phyloP scores from a whole-genome alignment of 1,284 basidiomycete species.

The Rhizoctonia solani region DNA sequence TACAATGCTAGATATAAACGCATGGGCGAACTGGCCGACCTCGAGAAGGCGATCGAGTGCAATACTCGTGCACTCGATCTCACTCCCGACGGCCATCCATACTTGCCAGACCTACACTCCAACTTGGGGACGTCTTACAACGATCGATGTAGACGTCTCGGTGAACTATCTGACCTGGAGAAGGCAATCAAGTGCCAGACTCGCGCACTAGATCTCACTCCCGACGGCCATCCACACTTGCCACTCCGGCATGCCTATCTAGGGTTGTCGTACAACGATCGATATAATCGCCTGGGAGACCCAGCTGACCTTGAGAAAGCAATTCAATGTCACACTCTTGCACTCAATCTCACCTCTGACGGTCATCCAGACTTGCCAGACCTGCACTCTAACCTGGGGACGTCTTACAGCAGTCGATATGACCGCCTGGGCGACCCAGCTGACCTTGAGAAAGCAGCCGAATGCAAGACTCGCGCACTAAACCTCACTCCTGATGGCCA shows the following conservation, averaged over 20 bases:
- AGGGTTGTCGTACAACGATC: background rate
- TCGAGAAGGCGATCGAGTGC: background rate
- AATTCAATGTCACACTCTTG: background rate
- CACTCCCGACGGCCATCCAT: background rate
- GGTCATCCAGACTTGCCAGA: background rate
- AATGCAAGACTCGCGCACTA: background rate
- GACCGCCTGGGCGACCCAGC: background rate
- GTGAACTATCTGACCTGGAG: background rate
- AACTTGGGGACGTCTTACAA: background rate
- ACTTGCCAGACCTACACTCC: background rate
- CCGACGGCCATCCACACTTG: background rate
- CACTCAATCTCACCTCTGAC: background rate
- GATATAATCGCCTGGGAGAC: constrained; percentile 1
- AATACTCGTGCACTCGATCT: background rate
- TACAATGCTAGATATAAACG: background rate
- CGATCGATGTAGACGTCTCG: background rate
- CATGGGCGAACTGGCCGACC: background rate
- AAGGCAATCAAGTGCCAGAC: background rate
- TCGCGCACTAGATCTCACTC: background rate
- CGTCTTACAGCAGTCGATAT: background rate
- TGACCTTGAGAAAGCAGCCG: constrained; percentile 4
- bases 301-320: background rate
- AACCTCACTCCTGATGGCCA: background rate
- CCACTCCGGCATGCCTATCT: background rate
- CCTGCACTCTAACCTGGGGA: background rate